Evolutionary conservation across 148 eudicot species (phyloP), one percentile per base, ranked within the genome.

Genomic region (Hydrangea macrophylla): DNA sequence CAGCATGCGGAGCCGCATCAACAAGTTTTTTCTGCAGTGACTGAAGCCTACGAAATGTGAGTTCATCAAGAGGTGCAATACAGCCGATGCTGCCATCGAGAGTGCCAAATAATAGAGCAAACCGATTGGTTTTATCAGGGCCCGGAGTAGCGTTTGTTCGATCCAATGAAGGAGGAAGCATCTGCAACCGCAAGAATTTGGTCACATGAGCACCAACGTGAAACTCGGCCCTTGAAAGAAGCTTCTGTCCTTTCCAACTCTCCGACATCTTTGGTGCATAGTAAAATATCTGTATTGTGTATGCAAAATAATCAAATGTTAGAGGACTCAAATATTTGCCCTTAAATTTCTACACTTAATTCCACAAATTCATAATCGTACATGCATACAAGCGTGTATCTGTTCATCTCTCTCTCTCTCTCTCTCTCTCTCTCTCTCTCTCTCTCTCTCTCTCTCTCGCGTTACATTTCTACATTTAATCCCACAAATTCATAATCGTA

Each of bases 181-280:
- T 85, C 71, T 94, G 97, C 67, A 94, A 70, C 70, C 99, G 82
- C 66, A 87, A 70, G 75, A 90, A 91, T 68, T 94, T 94, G 18
- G 99, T 86, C 63, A 91, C 89, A 65, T 89, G 96, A 37, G 99
- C 86, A 36, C 97, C 99, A 64, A 90, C 84, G 68, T 94, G 99
- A 68, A 94, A 94, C 79, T 94, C 99, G 13, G 97, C 98, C 81
- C 97, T 81, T 24, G 96, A 88, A 69, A 94, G 95, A 78, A 94
- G 96, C 77, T 94, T 94, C 72, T 87, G 93, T 45, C 97, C 99
- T 87, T 94, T 91, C 97, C 97, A 90, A 70, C 99, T 94, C 69
- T 91, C 97, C 15, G 89, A 82, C 84, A 83, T 37, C 72, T 94
- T 94, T n/a, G 92, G 99, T 7, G 97, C 97, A 69, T 94, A 94